Percentiles rank a stretch among this genome's conserved stretches.
phyloP scores from a whole-genome alignment of 495 filamentous ascomycete species.

The Penicillium herquei region DNA sequence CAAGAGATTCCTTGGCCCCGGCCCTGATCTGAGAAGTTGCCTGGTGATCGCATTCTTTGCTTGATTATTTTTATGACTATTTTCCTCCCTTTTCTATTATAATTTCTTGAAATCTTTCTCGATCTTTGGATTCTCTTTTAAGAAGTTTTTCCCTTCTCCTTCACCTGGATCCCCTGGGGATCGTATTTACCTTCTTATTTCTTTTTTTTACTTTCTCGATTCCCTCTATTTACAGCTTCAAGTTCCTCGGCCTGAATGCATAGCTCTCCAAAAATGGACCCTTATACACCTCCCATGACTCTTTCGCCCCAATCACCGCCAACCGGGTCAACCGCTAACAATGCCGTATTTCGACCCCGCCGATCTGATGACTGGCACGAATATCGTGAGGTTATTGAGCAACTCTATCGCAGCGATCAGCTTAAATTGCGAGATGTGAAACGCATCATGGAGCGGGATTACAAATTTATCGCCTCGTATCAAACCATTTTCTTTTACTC shows the following conservation, averaged over 20 bases:
- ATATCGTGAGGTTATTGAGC: conserved; percentile 39
- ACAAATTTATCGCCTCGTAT: conserved; percentile 45
- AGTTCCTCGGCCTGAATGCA: not conserved
- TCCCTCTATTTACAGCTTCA: not conserved
- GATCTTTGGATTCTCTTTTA: not conserved
- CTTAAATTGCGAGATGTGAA: conserved; percentile 45
- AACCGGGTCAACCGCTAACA: conserved; percentile 12
- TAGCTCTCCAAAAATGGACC: not conserved
- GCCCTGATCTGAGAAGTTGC: conserved; percentile 22
- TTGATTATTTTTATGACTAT: conserved; percentile 5
- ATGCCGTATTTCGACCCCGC: conserved; percentile 34
- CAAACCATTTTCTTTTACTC: conserved; percentile 12
- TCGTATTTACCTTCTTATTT: not conserved
- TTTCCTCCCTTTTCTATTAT: conserved; percentile 6
- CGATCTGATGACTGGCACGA: conserved; percentile 45
- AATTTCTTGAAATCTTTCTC: conserved; percentile 8
- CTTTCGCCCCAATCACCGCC: conserved; percentile 24
- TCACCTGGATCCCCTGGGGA: not conserved
- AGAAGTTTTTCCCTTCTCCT: conserved; percentile 1
- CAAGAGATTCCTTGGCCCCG: conserved; percentile 26
- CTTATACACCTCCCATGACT: conserved; percentile 12
- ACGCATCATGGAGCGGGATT: conserved; percentile 41
- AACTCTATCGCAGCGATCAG: conserved; percentile 43
- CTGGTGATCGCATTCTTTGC: conserved; percentile 26
- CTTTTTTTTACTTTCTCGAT: not conserved